Evolutionary conservation across 768 basidiomycete species (phyloP).

Genomic region (Serpula lacrymans): DNA sequence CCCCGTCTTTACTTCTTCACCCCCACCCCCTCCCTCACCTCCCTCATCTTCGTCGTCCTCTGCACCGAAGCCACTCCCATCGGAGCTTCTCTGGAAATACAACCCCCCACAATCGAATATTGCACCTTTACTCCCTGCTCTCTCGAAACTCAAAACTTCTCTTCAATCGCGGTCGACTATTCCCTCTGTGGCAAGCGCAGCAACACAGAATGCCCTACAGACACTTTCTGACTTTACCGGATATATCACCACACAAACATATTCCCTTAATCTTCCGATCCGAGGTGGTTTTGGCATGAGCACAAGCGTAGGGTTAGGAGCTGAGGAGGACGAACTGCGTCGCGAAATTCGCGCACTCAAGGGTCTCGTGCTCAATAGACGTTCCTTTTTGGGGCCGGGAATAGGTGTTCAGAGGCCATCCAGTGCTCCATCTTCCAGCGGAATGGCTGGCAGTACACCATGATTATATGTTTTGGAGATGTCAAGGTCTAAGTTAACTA

Average conservation of each 20-base stretch:
- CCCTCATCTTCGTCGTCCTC: slow-evolving; percentile 3
- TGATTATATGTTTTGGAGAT: too few relatives aligned
- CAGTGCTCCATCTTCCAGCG: too few relatives aligned
- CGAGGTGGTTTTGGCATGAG: slow-evolving; percentile 15
- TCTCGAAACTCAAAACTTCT: slow-evolving; percentile 16
- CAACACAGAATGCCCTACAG: slow-evolving; percentile 62
- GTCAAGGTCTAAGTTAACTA: too few relatives aligned
- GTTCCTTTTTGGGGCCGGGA: slow-evolving; percentile 22
- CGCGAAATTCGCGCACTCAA: slow-evolving; percentile 76
- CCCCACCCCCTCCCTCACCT: slow-evolving; percentile 9
- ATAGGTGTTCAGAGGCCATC: too few relatives aligned
- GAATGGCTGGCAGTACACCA: too few relatives aligned
- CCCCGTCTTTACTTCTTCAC: slow-evolving; percentile 46
- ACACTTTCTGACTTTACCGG: slow-evolving; percentile 72
- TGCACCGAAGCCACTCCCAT: slow-evolving; percentile 14
- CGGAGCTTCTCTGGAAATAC: slow-evolving; percentile 37
- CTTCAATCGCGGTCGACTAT: slow-evolving; percentile 13
- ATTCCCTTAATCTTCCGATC: slow-evolving; percentile 28
- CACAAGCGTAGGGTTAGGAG: slow-evolving; percentile 15
- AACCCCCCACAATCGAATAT: slow-evolving; percentile 23
- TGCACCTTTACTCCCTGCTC: slow-evolving; percentile 23
- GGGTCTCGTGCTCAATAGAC: slow-evolving; percentile 75
- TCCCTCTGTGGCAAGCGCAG: slow-evolving; percentile 21
- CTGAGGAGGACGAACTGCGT: slow-evolving; percentile 66
- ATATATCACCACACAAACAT: slow-evolving; percentile 73